phyloP scores from a whole-genome alignment of 495 filamentous ascomycete species.

The Penicillium odoratum region DNA sequence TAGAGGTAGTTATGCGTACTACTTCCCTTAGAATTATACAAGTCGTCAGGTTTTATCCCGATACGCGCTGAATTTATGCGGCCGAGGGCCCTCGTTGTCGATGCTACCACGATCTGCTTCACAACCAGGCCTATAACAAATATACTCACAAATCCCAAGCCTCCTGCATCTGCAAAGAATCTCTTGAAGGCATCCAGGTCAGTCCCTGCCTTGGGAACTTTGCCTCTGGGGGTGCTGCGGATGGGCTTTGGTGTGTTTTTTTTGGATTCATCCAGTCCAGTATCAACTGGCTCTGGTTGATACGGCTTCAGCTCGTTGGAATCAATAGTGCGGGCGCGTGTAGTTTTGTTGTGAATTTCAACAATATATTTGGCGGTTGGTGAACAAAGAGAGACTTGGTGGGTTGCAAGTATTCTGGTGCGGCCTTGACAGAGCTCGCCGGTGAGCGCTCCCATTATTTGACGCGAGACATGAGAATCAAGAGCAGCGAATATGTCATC shows the following conservation, averaged over 20 bases:
- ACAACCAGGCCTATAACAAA: background rate
- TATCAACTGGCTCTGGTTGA: too few species aligned
- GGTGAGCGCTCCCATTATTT: background rate
- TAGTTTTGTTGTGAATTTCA: background rate
- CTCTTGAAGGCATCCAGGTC: background rate
- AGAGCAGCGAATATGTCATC: constrained; percentile 9
- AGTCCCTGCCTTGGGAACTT: background rate
- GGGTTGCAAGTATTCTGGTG: background rate
- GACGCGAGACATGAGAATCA: background rate
- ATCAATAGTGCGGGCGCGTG: too few species aligned
- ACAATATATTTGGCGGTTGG: background rate
- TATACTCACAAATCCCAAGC: background rate
- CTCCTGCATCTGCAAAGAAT: background rate
- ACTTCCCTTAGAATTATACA: too few species aligned
- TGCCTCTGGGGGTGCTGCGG: background rate
- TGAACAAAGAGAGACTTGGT: background rate
- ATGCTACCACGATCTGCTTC: background rate
- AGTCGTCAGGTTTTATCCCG: background rate
- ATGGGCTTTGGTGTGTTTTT: too few species aligned
- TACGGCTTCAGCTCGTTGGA: too few species aligned
- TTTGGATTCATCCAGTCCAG: too few species aligned
- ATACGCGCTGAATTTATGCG: background rate
- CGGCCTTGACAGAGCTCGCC: background rate
- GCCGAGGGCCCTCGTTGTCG: background rate
- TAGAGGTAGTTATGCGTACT: background rate